These are phyloP conservation scores for Geotrichum bryndzae DNA, from an alignment of 1,139 yeast species.

Conservation along the genomic window DNA sequence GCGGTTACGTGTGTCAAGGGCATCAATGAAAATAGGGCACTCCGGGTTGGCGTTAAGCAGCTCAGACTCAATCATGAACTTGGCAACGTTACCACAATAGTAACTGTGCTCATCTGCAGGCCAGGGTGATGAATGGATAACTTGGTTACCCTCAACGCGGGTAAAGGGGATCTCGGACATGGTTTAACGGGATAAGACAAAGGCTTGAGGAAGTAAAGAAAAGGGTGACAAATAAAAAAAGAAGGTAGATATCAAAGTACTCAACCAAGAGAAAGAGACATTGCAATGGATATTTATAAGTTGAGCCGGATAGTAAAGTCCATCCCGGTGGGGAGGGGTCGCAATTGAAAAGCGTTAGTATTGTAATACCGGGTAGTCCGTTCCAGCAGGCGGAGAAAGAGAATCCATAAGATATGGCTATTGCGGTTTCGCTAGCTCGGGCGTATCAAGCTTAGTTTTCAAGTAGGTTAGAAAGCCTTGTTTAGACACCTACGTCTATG, in stretches of 20 bases:
- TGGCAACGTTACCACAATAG: constrained; percentile 15
- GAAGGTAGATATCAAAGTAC: not conserved
- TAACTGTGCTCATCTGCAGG: not conserved
- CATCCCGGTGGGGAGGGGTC: too few relatives aligned
- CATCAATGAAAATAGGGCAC: constrained; percentile 26
- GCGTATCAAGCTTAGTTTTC: too few relatives aligned
- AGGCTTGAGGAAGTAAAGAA: not conserved
- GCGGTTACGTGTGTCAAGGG: constrained; percentile 23
- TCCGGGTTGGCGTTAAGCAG: constrained; percentile 10
- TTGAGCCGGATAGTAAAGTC: too few relatives aligned
- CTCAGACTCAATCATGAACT: constrained; percentile 15
- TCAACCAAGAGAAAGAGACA: not conserved
- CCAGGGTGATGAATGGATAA: constrained; percentile 17
- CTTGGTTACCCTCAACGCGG: constrained; percentile 7
- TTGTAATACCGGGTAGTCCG: too few relatives aligned
- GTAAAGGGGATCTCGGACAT: constrained; percentile 5
- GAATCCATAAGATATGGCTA: not conserved
- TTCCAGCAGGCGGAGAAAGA: not conserved
- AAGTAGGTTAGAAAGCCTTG: too few relatives aligned
- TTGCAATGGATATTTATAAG: not conserved
- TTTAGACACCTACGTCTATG: too few relatives aligned
- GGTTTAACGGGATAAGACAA: not conserved
- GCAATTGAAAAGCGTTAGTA: too few relatives aligned
- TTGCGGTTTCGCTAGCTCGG: too few relatives aligned
- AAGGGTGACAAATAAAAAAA: not conserved